These are phyloP conservation scores for Hibiscus tridactylites DNA, from an alignment of 345 rosid species.

Conservation along the genomic window DNA sequence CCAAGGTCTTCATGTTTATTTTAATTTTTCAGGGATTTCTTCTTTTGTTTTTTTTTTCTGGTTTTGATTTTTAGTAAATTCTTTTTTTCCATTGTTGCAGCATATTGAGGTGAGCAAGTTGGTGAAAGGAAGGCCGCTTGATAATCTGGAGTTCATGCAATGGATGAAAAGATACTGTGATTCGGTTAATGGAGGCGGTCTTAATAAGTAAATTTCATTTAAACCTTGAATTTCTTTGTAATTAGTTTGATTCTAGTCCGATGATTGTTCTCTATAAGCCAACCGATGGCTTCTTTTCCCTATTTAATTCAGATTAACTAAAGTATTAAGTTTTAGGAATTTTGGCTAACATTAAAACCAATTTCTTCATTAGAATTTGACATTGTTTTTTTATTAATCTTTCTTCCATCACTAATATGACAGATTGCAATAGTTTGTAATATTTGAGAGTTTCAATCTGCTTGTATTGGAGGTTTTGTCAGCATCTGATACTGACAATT, in stretches of 20 bases:
- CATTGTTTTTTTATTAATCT: neutral
- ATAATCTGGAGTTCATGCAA: slow-evolving; percentile 95
- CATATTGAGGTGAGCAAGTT: slow-evolving; percentile 89
- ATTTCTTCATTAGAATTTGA: neutral
- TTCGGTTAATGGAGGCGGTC: slow-evolving; percentile 59
- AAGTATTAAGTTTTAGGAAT: neutral
- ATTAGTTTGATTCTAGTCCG: neutral
- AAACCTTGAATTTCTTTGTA: neutral
- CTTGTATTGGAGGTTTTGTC: neutral
- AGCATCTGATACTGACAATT: neutral
- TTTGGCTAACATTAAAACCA: neutral
- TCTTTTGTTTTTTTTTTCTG: neutral
- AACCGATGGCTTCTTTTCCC: neutral
- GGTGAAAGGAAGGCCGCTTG: slow-evolving; percentile 92
- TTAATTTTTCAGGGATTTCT: neutral
- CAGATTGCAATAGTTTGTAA: neutral
- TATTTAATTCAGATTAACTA: neutral
- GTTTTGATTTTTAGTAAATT: neutral
- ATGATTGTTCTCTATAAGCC: too few species aligned
- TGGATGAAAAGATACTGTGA: slow-evolving; percentile 98
- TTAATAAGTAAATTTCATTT: slow-evolving; percentile 35
- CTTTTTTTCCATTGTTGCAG: slow-evolving; percentile 20
- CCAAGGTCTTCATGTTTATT: slow-evolving; percentile 44
- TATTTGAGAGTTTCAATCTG: too few species aligned
- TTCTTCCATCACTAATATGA: neutral